phyloP scores from a whole-genome alignment of 2,329 filamentous ascomycete species.

The Cryphonectria radicalis region DNA sequence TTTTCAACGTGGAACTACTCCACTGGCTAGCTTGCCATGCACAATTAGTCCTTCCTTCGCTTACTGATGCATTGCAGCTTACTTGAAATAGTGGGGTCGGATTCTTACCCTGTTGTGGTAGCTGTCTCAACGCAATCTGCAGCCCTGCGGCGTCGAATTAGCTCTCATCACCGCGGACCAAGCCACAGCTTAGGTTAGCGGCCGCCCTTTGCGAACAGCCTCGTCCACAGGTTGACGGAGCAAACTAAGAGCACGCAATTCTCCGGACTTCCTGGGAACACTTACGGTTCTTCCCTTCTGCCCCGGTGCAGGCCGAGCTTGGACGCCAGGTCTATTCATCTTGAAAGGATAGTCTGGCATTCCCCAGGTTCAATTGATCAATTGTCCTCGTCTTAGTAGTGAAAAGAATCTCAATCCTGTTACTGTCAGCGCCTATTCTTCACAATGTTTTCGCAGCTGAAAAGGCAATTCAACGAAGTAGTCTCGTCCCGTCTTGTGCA shows the following conservation, averaged over 20 bases:
- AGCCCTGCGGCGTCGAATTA: not conserved
- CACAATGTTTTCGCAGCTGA: not conserved
- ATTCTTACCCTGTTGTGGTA: not conserved
- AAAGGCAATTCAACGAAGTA: not conserved
- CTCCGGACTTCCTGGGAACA: not conserved
- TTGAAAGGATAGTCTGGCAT: not conserved
- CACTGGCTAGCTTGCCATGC: not conserved
- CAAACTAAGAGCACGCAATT: not conserved
- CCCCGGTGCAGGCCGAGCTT: not conserved
- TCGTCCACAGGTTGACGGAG: not conserved
- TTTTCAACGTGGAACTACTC: too few relatives aligned
- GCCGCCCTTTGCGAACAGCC: not conserved
- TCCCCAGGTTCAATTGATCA: not conserved
- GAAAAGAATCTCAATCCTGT: not conserved
- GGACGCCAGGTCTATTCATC: not conserved
- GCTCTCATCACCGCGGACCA: not conserved
- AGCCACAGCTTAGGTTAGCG: not conserved
- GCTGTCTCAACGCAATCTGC: not conserved
- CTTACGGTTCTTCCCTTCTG: not conserved
- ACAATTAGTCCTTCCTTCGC: not conserved
- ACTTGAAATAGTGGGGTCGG: too few relatives aligned
- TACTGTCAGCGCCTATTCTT: not conserved
- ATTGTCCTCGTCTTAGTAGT: not conserved
- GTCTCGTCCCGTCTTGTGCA: not conserved
- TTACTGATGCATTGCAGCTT: not conserved